These are phyloP conservation scores for Penstemon eatonii DNA, from an alignment of 257 asterid genomes.

Conservation along the genomic window DNA sequence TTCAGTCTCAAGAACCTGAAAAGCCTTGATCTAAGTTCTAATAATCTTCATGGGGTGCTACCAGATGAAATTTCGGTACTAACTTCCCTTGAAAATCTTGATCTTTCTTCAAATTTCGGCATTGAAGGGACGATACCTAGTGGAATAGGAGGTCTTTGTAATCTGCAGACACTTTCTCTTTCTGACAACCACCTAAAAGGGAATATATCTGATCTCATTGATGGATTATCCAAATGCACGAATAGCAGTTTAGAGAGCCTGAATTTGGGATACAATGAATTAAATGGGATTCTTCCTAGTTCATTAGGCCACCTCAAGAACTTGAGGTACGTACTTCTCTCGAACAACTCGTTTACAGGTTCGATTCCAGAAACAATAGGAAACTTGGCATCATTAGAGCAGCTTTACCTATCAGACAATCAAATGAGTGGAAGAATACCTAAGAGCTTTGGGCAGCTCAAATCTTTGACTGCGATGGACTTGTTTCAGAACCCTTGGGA, in stretches of 20 bases:
- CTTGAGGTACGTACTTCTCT: conserved; percentile 23
- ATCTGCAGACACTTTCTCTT: conserved; percentile 28
- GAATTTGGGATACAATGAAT: conserved; percentile 25
- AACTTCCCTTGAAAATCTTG: conserved; percentile 5
- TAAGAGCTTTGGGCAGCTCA: conserved; percentile 21
- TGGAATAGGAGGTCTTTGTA: conserved; percentile 29
- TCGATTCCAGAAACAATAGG: conserved; percentile 36
- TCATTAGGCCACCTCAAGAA: conserved; percentile 31
- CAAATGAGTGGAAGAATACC: conserved; percentile 35
- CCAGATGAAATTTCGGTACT: background rate
- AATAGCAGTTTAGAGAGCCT: conserved; percentile 26
- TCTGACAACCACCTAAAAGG: conserved; percentile 26
- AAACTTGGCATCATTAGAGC: conserved; percentile 31
- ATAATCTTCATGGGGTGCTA: conserved; percentile 8
- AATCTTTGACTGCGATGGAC: conserved; percentile 8
- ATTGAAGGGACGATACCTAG: conserved; percentile 29
- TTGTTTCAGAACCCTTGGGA: conserved; percentile 11
- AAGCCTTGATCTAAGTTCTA: conserved; percentile 15
- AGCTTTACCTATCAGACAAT: conserved; percentile 33
- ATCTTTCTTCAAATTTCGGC: conserved; percentile 9
- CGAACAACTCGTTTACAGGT: conserved; percentile 32
- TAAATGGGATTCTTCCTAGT: conserved; percentile 29
- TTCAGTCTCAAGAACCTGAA: conserved; percentile 7
- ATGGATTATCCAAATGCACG: conserved; percentile 32
- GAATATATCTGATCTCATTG: conserved; percentile 10